Conservation (phyloP, 805 yeast genomes). For the Lipomyces starkeyi region DNA sequence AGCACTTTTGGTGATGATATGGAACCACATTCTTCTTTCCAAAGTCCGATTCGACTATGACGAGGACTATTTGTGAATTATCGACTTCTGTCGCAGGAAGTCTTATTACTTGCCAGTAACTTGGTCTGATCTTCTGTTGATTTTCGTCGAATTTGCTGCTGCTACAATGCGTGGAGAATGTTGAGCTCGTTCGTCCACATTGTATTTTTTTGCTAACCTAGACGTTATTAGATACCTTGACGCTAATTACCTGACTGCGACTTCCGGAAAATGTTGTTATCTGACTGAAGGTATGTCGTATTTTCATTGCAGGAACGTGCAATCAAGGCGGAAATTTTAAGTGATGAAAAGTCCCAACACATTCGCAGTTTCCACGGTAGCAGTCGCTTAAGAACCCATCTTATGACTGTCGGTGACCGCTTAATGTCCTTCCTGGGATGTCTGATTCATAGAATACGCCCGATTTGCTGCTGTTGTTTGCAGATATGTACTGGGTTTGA, state of each 20-base stretch:
- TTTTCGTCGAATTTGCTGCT: background rate
- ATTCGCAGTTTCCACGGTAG: slow-evolving; percentile 41
- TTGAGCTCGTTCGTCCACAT: background rate
- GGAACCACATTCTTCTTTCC: slow-evolving; percentile 35
- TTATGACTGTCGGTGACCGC: slow-evolving; percentile 39
- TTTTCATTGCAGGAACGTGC: background rate
- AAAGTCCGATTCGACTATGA: slow-evolving; percentile 39
- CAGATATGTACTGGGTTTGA: background rate
- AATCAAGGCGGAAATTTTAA: background rate
- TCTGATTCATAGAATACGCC: slow-evolving; percentile 28
- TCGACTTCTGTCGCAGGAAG: slow-evolving; percentile 36
- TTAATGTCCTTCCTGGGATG: slow-evolving; percentile 40
- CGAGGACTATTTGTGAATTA: slow-evolving; percentile 34
- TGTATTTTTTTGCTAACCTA: background rate
- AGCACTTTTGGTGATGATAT: slow-evolving; percentile 25
- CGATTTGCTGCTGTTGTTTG: background rate
- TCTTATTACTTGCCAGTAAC: slow-evolving; percentile 40
- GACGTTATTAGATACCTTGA: background rate
- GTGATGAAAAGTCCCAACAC: slow-evolving; percentile 38
- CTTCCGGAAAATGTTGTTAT: background rate
- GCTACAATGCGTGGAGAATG: background rate
- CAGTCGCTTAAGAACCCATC: slow-evolving; percentile 39
- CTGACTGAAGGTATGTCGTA: slow-evolving; percentile 1
- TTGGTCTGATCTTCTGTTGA: slow-evolving; percentile 31
- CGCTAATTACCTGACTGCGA: background rate